Percentiles rank a stretch among this genome's conserved stretches.
Conservation (phyloP, 495 filamentous ascomycete genomes). For the Sordaria brevicollis region DNA sequence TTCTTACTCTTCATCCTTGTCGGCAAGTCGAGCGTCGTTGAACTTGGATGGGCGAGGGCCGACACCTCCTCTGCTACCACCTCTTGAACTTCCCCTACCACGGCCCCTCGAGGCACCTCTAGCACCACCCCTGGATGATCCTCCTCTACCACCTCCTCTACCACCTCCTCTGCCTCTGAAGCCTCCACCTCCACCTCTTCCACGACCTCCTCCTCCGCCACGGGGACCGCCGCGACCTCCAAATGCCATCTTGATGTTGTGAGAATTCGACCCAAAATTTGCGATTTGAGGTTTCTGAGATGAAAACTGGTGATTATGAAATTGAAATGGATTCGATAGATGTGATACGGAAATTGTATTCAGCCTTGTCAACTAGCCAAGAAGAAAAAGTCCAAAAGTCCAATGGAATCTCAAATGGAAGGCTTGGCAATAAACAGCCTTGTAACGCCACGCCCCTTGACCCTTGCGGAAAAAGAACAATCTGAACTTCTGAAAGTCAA, state of each 20-base stretch:
- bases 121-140: conserved; percentile 12
- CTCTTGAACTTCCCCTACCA: conserved; percentile 9
- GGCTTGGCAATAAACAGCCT: conserved; percentile 1
- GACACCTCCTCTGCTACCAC: conserved; percentile 24
- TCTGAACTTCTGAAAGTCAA: neutral
- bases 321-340: conserved; percentile 3
- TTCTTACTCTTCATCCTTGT: conserved; percentile 25
- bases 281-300: neutral
- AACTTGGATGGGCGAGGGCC: conserved; percentile 22
- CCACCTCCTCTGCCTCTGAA: conserved; percentile 13
- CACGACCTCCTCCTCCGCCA: conserved; percentile 11
- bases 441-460: conserved; percentile 3
- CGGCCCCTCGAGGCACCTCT: conserved; percentile 15
- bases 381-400: neutral
- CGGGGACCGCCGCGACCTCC: conserved; percentile 27
- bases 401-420: neutral
- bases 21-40: conserved; percentile 24
- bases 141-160: conserved; percentile 5
- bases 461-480: neutral
- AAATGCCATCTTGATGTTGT: conserved; percentile 11
- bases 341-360: conserved; percentile 10
- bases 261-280: neutral
- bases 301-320: neutral
- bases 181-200: conserved; percentile 14
- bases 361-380: conserved; percentile 17